These are phyloP conservation scores for Silene latifolia DNA, from an alignment of 148 eudicot genomes.

Conservation along the genomic window DNA sequence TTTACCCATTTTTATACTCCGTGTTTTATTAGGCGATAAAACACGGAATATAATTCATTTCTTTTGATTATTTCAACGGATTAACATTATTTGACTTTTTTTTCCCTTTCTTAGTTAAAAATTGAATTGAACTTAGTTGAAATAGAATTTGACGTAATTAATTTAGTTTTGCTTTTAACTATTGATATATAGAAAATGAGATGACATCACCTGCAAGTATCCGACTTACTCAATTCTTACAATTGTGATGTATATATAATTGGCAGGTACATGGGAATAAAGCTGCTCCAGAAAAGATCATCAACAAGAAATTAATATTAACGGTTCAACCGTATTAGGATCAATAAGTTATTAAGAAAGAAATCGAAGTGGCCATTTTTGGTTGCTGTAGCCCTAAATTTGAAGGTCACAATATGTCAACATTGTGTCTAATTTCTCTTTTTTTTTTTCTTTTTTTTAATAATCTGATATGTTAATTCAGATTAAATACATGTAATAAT, in stretches of 20 bases:
- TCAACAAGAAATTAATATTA: slow-evolving; percentile 12
- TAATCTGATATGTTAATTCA: slow-evolving; percentile 6
- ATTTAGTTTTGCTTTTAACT: no score
- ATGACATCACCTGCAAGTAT: no score
- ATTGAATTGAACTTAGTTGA: no score
- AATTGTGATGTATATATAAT: neutral
- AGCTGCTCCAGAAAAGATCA: slow-evolving; percentile 31
- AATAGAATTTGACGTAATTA: no score
- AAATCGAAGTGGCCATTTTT: neutral
- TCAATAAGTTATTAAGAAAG: neutral
- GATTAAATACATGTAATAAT: neutral
- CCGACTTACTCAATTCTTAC: neutral
- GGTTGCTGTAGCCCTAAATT: neutral
- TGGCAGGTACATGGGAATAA: slow-evolving; percentile 79
- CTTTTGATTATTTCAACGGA: no score
- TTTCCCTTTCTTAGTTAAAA: no score
- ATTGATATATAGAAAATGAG: no score
- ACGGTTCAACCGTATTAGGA: neutral
- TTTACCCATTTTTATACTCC: no score
- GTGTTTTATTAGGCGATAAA: no score
- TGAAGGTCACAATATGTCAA: neutral
- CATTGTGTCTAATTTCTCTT: neutral
- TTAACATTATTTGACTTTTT: no score
- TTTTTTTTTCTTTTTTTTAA: neutral
- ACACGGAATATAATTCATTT: no score